Evolutionary conservation across 495 filamentous ascomycete species (phyloP), one percentile per base, ranked within the genome.

Genomic region (Penicillium herquei): DNA sequence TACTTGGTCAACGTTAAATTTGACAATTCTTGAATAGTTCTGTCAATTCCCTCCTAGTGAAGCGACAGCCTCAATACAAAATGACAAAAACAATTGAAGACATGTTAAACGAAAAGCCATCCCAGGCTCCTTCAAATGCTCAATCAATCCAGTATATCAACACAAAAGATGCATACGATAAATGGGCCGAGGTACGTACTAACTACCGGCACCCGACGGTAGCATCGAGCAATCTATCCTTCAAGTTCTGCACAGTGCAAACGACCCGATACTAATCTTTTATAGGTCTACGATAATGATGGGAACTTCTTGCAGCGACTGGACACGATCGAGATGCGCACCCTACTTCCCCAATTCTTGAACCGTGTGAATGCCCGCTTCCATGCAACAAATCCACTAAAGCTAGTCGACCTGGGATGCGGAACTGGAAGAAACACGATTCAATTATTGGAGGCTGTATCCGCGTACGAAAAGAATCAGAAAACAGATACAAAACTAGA

Each of bases 231-330:
- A 34, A 30, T 48, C 32, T 16, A n/a, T 8, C 14, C 26, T 6
- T 45, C 39, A n/a, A n/a, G n/a, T 14, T 14, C 39, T 39, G 35
- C 9, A 39, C 35, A 39, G 35, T 39, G 21, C 21, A 26, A 26
- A 26, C 21, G 4, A 39, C 6, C 11, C 9, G 17, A 11, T 14
- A 33, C 6, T 46, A 16, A 43, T 39, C 33, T 37, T 9, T 6
- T 13, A 42, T 47, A 77, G 65, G 73, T 84, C 55, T 91, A 91
- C 69, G 87, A 91, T 63, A 84, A 77, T 39, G 86, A 91, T 55
- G 82, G 82, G 26, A 91, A 90, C 65, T 87, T 90, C 65, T 76
- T 91, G 2, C 88, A 90, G 71, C 78, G 79, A 6, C 74, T 88
- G 33, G 88, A 91, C 62, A 82, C 81, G 33, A 63, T 81, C 37